Evolutionary conservation across 352 stramenopile species (phyloP), one percentile per base, ranked within the genome.

Genomic region (Pythium dissotocum): DNA sequence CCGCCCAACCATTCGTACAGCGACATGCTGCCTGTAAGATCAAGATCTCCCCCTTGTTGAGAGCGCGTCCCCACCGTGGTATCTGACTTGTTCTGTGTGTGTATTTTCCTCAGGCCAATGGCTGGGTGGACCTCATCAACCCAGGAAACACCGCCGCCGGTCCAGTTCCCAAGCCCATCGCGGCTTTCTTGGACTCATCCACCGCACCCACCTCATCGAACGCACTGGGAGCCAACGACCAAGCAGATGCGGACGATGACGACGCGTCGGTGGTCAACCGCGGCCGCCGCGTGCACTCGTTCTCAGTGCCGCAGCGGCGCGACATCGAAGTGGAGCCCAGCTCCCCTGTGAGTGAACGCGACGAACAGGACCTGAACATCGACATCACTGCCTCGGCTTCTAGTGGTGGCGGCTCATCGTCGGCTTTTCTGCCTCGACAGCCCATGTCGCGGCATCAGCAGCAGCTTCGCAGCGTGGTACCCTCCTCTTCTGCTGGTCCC

Each of bases 1-100:
- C 86, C 86, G 14, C 86, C 86, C 7, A 91, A 89, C 57, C 51
- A 87, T 58, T 94, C 85, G 0, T 94, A 93, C 75, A 93, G 69
- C 63, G 82, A 82, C 8, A 91, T 93, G 80, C 62, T 67, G 14
- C 79, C 85, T n/a, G 87, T 92, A 65, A 57, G 82, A 79, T 8
- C 9, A 1, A 24, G 21, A 24, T 24, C 21, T 24, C 21, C 21
- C 21, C 21, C 21, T 24, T 24, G 21, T 24, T 24, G 21, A 24
- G 21, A 24, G 21, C 21, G 21, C 21, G 21, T 24, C 21, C 21
- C 21, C 21, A 24, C 21, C 21, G 21, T 24, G 21, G 21, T 32
- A 40, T 56, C 38, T 33, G 33, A 8, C 24, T 6, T 54, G 46
- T 1, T 53, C 7, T 32, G 4, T 53, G 36, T 7, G 21, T 24